A percentile compares a stretch with the other conserved stretches of the same genome.
These are phyloP conservation scores for Phaseolus coccineus DNA, from an alignment of 331 rosid species.

Conservation along the genomic window DNA sequence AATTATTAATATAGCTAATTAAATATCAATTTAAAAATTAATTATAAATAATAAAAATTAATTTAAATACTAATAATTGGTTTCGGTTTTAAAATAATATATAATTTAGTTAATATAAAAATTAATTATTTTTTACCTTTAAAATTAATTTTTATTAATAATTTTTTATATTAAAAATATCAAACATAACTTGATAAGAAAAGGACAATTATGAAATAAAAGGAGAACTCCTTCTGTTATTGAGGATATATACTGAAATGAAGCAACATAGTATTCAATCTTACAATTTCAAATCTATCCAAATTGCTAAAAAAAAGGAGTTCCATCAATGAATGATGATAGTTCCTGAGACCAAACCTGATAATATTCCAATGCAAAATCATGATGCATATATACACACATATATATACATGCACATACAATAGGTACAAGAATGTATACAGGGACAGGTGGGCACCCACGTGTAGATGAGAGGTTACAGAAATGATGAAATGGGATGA, in stretches of 20 bases:
- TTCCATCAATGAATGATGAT: neutral
- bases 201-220: no score
- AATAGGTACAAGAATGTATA: neutral
- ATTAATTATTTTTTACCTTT: no score
- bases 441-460: neutral
- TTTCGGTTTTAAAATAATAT: no score
- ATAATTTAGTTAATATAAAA: no score
- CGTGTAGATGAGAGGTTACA: neutral
- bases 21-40: no score
- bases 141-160: no score
- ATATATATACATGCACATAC: neutral
- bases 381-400: neutral
- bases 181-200: no score
- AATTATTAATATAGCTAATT: no score
- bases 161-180: no score
- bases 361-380: neutral
- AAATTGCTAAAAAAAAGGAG: neutral
- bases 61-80: no score
- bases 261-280: neutral
- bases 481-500: neutral
- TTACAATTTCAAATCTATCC: neutral
- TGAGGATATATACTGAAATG: neutral
- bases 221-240: no score
- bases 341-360: neutral
- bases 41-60: no score